Evolutionary conservation across 176 grass and related monocot species (phyloP), one percentile per base, ranked within the genome.

Genomic region (Juncus effusus): DNA sequence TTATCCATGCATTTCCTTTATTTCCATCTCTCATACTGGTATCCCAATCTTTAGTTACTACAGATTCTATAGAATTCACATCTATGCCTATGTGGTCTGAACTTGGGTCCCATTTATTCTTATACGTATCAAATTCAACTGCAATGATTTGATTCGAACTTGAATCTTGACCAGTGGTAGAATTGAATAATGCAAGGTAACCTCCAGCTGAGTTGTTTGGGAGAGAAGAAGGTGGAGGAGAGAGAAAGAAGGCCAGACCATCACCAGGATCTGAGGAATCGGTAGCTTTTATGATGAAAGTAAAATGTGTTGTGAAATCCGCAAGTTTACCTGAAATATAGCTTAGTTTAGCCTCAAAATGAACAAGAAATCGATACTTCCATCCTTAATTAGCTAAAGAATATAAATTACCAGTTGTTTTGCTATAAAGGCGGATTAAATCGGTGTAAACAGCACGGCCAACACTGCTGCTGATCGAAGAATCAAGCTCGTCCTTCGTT

Each of bases 171-270:
- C 2, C 40, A 12, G 77, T 54, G 59, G 42, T 74, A 60, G 72
- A 80, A 58, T 85, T 79, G 79, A 94, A 94, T 45, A 94, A 75
- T 15, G 85, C 85, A 40, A 88, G 82, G 54, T 63, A 65, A 0
- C 90, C 85, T n/a, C 81, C 85, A 1, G 78, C 78, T 36, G 82
- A 83, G 75, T 72, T 52, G 39, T 37, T 76, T 35, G 79, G 90
- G 69, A 85, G 16, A n/a, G 2, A 62, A 61, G 90, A 85, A 68
- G 90, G 82, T 63, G 79, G 85, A 13, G 82, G 47, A 41, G 90
- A 65, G 63, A 95, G 76, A 83, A 95, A 95, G 85, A 89, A 95
- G 60, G 85, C 79, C 50, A 95, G 79, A 6, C 90, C 85, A 11
- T 94, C 90, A 44, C 82, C 85, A 7, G 64, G 72, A 10, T 57